Percentiles rank a stretch among this genome's conserved stretches.
Conservation (phyloP, 2,329 filamentous ascomycete genomes). For the Dothistroma septosporum region DNA sequence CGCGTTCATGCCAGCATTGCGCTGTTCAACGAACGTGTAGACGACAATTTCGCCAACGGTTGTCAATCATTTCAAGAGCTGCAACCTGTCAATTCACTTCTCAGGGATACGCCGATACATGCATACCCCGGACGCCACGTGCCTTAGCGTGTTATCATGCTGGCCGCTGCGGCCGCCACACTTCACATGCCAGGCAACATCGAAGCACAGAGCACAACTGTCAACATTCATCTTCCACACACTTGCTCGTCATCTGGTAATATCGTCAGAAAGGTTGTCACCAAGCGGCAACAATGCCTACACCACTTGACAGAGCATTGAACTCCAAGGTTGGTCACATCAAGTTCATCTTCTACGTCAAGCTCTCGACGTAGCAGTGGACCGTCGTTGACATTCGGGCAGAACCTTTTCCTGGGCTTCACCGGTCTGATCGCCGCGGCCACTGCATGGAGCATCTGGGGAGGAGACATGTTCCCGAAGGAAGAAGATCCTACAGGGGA, state of each 20-base stretch:
- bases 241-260: too few species aligned
- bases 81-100: conserved; percentile 8
- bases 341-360: background rate
- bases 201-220: background rate
- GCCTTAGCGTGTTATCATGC: background rate
- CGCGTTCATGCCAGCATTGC: conserved; percentile 37
- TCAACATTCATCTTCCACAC: background rate
- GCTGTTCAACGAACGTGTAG: conserved; percentile 2
- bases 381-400: background rate
- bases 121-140: conserved; percentile 7
- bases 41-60: background rate
- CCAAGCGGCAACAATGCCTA: conserved; percentile 41
- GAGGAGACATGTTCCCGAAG: conserved; percentile 75
- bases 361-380: background rate
- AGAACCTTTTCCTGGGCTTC: conserved; percentile 59
- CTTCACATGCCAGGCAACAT: conserved; percentile 3
- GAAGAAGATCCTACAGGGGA: conserved; percentile 72
- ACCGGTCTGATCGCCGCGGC: conserved; percentile 76
- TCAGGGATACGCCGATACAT: background rate
- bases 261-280: background rate
- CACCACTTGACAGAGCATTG: conserved; percentile 47
- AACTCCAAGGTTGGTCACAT: conserved; percentile 37
- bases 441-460: conserved; percentile 80
- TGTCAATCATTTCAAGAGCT: background rate
- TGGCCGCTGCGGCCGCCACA: background rate